These are phyloP conservation scores for Metschnikowia noctiluminum DNA, from an alignment of 805 yeast genomes.

Conservation along the genomic window DNA sequence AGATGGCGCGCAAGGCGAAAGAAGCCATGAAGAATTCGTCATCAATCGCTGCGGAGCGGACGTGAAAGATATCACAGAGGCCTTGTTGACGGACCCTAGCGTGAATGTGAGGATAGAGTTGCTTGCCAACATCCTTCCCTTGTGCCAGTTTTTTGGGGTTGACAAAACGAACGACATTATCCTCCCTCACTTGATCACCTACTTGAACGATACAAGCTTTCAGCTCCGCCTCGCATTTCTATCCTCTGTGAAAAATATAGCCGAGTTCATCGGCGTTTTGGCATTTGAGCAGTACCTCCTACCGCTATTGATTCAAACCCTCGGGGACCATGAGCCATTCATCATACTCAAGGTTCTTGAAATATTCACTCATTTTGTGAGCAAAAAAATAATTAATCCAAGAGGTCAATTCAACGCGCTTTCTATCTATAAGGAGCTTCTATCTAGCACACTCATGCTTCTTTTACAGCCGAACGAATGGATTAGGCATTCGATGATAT, in stretches of 20 bases:
- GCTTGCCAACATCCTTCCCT: conserved; percentile 64
- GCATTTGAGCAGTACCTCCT: conserved; percentile 84
- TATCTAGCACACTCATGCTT: conserved; percentile 45
- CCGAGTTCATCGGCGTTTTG: conserved; percentile 76
- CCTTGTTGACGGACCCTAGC: conserved; percentile 66
- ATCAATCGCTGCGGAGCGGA: conserved; percentile 4
- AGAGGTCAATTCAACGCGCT: conserved; percentile 35
- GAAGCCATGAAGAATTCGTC: not conserved
- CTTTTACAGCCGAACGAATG: conserved; percentile 84
- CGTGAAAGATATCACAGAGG: conserved; percentile 63
- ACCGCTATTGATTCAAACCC: conserved; percentile 79
- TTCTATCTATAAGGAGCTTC: conserved; percentile 35
- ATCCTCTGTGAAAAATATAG: conserved; percentile 65
- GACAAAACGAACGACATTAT: conserved; percentile 87
- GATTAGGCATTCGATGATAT: conserved; percentile 68
- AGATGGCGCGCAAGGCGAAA: conserved; percentile 7
- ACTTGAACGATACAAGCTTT: conserved; percentile 74
- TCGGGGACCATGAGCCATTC: conserved; percentile 79
- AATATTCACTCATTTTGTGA: conserved; percentile 33
- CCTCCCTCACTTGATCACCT: conserved; percentile 86
- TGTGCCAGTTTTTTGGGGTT: conserved; percentile 80
- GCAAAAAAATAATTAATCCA: conserved; percentile 31
- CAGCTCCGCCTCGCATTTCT: conserved; percentile 69
- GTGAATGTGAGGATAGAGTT: conserved; percentile 67
- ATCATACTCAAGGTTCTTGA: conserved; percentile 69